Percentiles rank a stretch among this genome's conserved stretches.
Evolutionary conservation across 352 stramenopile genomes (phyloP).

Genomic region (Phytophthora sp.): DNA sequence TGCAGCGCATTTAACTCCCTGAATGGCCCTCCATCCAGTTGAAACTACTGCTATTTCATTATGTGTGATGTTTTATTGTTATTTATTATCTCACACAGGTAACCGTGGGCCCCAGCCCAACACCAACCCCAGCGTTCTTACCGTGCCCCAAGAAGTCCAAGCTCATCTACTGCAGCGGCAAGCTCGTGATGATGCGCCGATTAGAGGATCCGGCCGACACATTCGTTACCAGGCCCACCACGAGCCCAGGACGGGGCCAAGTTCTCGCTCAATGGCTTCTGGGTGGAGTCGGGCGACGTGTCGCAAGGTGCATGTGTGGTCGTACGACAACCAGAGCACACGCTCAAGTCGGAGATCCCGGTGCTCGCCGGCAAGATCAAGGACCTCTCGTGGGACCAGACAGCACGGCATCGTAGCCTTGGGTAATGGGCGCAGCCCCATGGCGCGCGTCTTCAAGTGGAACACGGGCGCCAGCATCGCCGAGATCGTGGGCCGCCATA

Average conservation of each 20-base stretch:
- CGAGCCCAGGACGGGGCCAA: slow-evolving; percentile 92
- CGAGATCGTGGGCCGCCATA: slow-evolving; percentile 94
- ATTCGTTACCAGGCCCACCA: slow-evolving; percentile 97
- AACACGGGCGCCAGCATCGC: slow-evolving; percentile 96
- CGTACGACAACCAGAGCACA: slow-evolving; percentile 97
- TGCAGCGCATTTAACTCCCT: background rate
- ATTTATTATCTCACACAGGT: slow-evolving; percentile 36
- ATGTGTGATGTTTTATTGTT: background rate
- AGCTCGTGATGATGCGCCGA: slow-evolving; percentile 91
- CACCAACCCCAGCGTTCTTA: slow-evolving; percentile 75
- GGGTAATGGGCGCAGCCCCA: slow-evolving; percentile 80
- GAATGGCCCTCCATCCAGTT: background rate
- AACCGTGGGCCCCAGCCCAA: slow-evolving; percentile 69
- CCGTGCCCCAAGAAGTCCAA: slow-evolving; percentile 86
- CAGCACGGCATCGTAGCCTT: slow-evolving; percentile 94
- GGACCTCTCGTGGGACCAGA: slow-evolving; percentile 96
- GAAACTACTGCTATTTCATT: slow-evolving; percentile 6
- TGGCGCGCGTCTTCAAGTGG: slow-evolving; percentile 95
- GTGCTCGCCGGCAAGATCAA: slow-evolving; percentile 92
- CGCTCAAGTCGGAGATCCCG: slow-evolving; percentile 93
- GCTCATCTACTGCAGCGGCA: slow-evolving; percentile 93
- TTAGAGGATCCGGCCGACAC: slow-evolving; percentile 82
- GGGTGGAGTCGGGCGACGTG: slow-evolving; percentile 92
- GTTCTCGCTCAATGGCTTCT: slow-evolving; percentile 96
- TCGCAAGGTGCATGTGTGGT: slow-evolving; percentile 96